Percentiles rank a stretch among this genome's conserved stretches.
Evolutionary conservation across 2,329 filamentous ascomycete species (phyloP).

Genomic region (Colletotrichum cuscutae): DNA sequence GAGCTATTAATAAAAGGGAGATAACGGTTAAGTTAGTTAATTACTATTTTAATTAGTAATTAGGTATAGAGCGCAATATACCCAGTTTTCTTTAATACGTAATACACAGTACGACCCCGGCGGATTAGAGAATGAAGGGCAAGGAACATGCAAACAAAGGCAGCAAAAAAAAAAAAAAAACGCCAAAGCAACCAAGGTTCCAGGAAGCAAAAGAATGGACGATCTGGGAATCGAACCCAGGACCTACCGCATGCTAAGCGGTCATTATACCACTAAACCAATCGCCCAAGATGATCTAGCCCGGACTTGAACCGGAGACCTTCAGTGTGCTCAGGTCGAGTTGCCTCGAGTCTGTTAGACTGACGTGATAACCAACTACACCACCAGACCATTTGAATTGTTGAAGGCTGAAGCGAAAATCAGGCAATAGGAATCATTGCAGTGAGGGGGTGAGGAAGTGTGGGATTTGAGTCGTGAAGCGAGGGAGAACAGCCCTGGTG

Average conservation of each 20-base stretch:
- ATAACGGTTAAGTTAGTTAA: no score
- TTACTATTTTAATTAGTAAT: no score
- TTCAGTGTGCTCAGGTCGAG: constrained; percentile 16
- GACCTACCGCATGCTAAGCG: constrained; percentile 35
- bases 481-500: neutral
- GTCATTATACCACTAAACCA: constrained; percentile 36
- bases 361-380: constrained; percentile 60
- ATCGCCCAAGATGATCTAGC: constrained; percentile 30
- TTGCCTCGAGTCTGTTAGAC: constrained; percentile 49
- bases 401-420: accelerated
- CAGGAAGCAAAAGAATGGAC: constrained; percentile 13
- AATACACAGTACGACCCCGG: no score
- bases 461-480: neutral
- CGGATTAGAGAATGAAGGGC: neutral
- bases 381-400: constrained; percentile 36
- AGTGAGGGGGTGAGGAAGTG: neutral
- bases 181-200: no score
- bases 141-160: neutral
- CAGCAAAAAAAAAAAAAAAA: neutral
- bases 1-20: no score
- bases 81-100: no score
- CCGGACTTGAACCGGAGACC: constrained; percentile 35
- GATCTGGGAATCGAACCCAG: constrained; percentile 33
- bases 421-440: neutral
- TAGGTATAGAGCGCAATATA: no score